phyloP scores from a whole-genome alignment of 1,284 basidiomycete species.

The Stereum hirsutum region DNA sequence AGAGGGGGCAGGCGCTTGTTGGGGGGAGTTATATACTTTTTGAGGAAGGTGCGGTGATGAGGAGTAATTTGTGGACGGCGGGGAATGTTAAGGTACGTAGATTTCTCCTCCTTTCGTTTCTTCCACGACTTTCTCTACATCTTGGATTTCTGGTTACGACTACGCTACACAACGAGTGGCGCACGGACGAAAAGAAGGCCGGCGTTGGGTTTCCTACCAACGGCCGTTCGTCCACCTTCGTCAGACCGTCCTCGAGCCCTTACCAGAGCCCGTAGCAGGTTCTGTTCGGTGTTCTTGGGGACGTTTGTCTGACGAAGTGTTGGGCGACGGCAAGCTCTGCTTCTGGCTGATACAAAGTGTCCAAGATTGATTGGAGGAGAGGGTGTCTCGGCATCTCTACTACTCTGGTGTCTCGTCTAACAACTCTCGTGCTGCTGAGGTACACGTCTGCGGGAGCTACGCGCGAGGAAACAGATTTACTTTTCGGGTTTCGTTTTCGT shows the following conservation, averaged over 20 bases:
- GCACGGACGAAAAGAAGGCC: slow-evolving; percentile 83
- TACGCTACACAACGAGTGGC: slow-evolving; percentile 8
- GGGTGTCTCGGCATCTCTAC: no score
- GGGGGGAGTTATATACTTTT: slow-evolving; percentile 83
- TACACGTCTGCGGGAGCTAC: slow-evolving; percentile 75
- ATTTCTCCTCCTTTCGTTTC: not conserved
- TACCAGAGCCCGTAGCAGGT: slow-evolving; percentile 45
- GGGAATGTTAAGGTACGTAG: slow-evolving; percentile 47
- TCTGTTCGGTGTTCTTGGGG: slow-evolving; percentile 22
- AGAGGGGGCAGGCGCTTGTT: slow-evolving; percentile 60
- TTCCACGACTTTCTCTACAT: not conserved
- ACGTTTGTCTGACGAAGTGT: slow-evolving; percentile 18
- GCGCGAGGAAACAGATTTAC: slow-evolving; percentile 58
- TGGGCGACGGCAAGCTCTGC: slow-evolving; percentile 24
- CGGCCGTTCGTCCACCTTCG: slow-evolving; percentile 32
- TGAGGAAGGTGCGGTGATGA: slow-evolving; percentile 46
- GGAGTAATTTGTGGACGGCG: slow-evolving; percentile 42
- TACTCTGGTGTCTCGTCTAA: slow-evolving; percentile 42
- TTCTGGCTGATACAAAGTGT: slow-evolving; percentile 82
- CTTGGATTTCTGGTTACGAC: slow-evolving; percentile 4
- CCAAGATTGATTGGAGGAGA: slow-evolving; percentile 67
- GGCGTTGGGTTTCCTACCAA: slow-evolving; percentile 65
- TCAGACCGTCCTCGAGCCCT: slow-evolving; percentile 12
- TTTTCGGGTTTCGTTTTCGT: slow-evolving; percentile 13
- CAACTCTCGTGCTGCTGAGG: slow-evolving; percentile 73